These are phyloP conservation scores for Cerioporus squamosus DNA, from an alignment of 1,284 basidiomycete genomes.

Conservation along the genomic window DNA sequence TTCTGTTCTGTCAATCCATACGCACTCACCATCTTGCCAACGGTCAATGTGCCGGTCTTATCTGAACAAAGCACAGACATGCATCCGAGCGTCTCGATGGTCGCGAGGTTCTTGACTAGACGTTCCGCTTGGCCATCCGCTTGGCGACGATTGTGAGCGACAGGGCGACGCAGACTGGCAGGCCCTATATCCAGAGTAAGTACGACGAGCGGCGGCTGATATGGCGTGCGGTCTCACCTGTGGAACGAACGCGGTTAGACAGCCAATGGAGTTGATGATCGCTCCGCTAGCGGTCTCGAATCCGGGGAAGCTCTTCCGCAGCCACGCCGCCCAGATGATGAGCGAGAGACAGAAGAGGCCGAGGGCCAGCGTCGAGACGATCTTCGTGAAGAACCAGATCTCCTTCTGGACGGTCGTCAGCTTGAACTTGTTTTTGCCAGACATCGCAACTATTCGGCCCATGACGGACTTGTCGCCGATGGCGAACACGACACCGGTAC, in stretches of 20 bases:
- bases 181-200: constrained; percentile 38
- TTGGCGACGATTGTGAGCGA: constrained; percentile 55
- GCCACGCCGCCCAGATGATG: constrained; percentile 51
- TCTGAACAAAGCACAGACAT: constrained; percentile 49
- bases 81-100: constrained; percentile 63
- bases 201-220: constrained; percentile 14
- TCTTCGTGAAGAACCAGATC: constrained; percentile 53
- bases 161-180: constrained; percentile 54
- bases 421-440: constrained; percentile 52
- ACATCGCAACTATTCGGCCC: constrained; percentile 66
- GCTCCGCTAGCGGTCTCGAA: constrained; percentile 44
- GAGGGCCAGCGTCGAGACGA: constrained; percentile 48
- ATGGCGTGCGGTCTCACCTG: constrained; percentile 34
- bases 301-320: constrained; percentile 40
- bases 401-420: constrained; percentile 52
- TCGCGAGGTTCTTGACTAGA: constrained; percentile 65
- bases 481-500: constrained; percentile 60
- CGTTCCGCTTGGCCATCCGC: constrained; percentile 53
- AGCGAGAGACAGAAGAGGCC: constrained; percentile 45
- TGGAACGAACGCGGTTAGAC: constrained; percentile 54
- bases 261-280: constrained; percentile 52
- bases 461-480: constrained; percentile 62
- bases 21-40: constrained; percentile 30
- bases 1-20: background rate
- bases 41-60: constrained; percentile 32